Base-by-base conservation (phyloP, 1,284 basidiomycete genomes). In the Blastosporella zonata region DNA sequence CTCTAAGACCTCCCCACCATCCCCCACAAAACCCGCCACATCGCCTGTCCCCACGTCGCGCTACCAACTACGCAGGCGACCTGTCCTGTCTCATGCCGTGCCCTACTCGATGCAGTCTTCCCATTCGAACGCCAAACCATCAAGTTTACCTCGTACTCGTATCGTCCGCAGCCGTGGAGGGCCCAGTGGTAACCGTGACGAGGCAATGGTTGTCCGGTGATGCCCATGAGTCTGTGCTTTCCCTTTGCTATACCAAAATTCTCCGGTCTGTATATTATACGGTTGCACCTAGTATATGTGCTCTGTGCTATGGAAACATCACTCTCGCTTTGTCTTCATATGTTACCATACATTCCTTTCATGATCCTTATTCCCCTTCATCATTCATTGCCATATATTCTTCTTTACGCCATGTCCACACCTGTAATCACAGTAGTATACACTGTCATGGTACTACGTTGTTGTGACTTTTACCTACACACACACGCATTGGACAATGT, bases 11-110 rank as follows among this genome's bases (percentile, higher is more conserved):
- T 34, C 42, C 28, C 53, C 51, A 3, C 47, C 45, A 44, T 28
- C 39, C 23, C 44, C 27, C 27, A 23, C 18, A 37, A 39, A 28
- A 21, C 31, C 52, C 42, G 22, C 41, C 35, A 49, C 49, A n/a
- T 52, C 55, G 40, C 47, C 50, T 43, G 49, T 43, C 8, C 52
- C 44, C 34, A 46, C 47, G 13, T 59, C 55, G 20, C 56, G 54
- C 33, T 54, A 59, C 31, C 43, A 52, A 31, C 36, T 71, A 29
- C 66, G 70, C 34, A 69, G 64, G 50, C 64, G 70, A 23, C 46
- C 60, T 21, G 50, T 51, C 17, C 43, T 43, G 23, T 49, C 55
- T 29, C 52, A 48, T 21, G 27, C 42, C 18, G 12, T 49, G 18
- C 28, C 46, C 20, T 43, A 48, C 29, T 56, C 62, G 8, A 49